phyloP scores from a whole-genome alignment of 148 eudicot species.

The Fagopyrum homotropicum region DNA sequence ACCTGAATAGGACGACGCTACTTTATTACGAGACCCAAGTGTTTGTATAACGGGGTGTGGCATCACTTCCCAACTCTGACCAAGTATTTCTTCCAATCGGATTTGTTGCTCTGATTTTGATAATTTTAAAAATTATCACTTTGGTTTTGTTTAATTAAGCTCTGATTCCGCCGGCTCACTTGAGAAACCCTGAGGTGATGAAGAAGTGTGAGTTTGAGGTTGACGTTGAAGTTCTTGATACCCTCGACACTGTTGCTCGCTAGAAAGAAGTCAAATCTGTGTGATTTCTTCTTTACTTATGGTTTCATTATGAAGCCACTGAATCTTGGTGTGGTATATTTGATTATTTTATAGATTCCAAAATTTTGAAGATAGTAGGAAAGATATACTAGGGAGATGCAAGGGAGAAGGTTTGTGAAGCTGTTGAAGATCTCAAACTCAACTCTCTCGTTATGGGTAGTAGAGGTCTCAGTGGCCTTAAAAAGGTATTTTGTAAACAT shows the following conservation, averaged over 20 bases:
- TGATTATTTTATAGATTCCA: no score
- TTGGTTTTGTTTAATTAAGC: conserved; percentile 25
- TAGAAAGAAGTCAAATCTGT: conserved; percentile 52
- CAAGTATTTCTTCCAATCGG: no score
- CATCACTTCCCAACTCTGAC: no score
- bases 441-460: conserved; percentile 77
- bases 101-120: no score
- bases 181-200: conserved; percentile 63
- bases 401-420: conserved; percentile 65
- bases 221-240: conserved; percentile 66
- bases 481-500: conserved; percentile 26
- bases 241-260: conserved; percentile 62
- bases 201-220: conserved; percentile 49
- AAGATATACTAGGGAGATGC: conserved; percentile 90
- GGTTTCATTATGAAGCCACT: background rate
- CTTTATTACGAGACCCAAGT: no score
- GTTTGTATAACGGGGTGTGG: no score
- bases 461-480: conserved; percentile 59
- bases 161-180: conserved; percentile 65
- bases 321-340: no score
- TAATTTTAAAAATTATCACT: no score
- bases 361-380: conserved; percentile 34
- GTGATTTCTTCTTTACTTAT: background rate
- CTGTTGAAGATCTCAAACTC: conserved; percentile 56
- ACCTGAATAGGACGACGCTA: no score